phyloP scores from a whole-genome alignment of 1,284 basidiomycete species.

The Apiotrichum sp. region DNA sequence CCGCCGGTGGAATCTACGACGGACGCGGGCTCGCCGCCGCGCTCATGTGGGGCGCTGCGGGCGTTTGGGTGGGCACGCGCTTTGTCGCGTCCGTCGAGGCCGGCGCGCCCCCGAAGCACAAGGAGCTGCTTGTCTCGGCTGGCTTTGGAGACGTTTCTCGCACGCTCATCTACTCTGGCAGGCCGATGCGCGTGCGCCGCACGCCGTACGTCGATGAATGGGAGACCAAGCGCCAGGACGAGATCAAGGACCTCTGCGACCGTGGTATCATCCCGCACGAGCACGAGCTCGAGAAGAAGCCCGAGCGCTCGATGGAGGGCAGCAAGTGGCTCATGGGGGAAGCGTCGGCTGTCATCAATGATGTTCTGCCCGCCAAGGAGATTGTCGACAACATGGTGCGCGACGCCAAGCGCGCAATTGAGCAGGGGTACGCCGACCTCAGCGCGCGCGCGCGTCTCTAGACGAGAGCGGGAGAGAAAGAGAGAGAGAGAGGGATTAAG shows the following conservation, averaged over 20 bases:
- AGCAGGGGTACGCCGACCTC: conserved; percentile 17
- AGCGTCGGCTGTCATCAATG: conserved; percentile 68
- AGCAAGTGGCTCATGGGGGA: conserved; percentile 62
- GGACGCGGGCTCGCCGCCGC: conserved; percentile 80
- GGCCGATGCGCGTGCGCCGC: conserved; percentile 73
- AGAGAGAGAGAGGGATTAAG: too few relatives aligned
- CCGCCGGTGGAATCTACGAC: conserved; percentile 79
- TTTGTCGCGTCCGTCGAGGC: conserved; percentile 62
- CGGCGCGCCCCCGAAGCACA: conserved; percentile 18
- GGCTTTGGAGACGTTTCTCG: conserved; percentile 53
- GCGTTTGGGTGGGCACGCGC: conserved; percentile 82
- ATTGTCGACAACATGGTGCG: conserved; percentile 70
- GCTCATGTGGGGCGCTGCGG: conserved; percentile 74
- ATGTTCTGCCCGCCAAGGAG: conserved; percentile 67
- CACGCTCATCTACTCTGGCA: conserved; percentile 79
- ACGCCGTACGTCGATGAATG: conserved; percentile 77
- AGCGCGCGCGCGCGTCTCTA: not conserved
- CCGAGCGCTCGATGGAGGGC: conserved; percentile 44
- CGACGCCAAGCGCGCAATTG: conserved; percentile 31
- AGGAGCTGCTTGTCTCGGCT: conserved; percentile 35
- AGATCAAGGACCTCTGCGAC: conserved; percentile 59
- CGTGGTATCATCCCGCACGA: conserved; percentile 70
- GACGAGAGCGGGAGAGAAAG: not conserved
- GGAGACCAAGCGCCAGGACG: conserved; percentile 41
- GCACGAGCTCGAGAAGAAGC: conserved; percentile 55